A percentile compares a stretch with the other conserved stretches of the same genome.
Evolutionary conservation across 805 yeast species (phyloP).

Genomic region (Ogataea saltuana): DNA sequence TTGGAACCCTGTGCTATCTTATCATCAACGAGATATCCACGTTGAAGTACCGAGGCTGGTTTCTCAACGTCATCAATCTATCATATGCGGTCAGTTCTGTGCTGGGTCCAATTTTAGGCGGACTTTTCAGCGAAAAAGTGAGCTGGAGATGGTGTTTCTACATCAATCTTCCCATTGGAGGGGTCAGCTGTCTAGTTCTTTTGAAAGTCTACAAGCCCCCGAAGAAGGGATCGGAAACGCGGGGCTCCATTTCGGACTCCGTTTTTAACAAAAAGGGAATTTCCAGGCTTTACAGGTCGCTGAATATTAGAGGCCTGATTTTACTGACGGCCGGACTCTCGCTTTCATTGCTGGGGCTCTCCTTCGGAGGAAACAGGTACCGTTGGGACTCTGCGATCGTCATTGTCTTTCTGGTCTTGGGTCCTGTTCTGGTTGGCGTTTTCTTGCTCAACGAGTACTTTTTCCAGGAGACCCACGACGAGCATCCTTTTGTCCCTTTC

Average conservation of each 20-base stretch:
- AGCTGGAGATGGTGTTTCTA: slow-evolving; percentile 80
- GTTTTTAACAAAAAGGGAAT: background rate
- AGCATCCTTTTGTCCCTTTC: slow-evolving; percentile 47
- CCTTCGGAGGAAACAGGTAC: slow-evolving; percentile 57
- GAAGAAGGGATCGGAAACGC: background rate
- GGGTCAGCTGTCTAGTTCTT: slow-evolving; percentile 50
- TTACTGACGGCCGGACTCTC: slow-evolving; percentile 46
- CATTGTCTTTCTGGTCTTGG: slow-evolving; percentile 48
- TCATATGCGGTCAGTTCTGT: slow-evolving; percentile 54
- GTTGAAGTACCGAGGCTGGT: slow-evolving; percentile 38
- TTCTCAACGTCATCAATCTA: slow-evolving; percentile 42
- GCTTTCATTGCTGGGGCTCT: slow-evolving; percentile 50
- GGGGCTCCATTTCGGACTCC: background rate
- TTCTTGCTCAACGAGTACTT: slow-evolving; percentile 43
- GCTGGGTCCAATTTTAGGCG: slow-evolving; percentile 67
- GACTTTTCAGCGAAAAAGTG: slow-evolving; percentile 51
- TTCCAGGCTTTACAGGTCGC: slow-evolving; percentile 2
- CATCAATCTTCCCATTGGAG: slow-evolving; percentile 68
- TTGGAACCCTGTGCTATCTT: slow-evolving; percentile 57
- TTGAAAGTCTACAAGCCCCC: slow-evolving; percentile 11
- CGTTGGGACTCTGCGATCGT: slow-evolving; percentile 60
- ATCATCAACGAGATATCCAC: slow-evolving; percentile 59
- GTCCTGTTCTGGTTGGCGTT: slow-evolving; percentile 38
- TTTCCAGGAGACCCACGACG: slow-evolving; percentile 10
- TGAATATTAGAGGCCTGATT: slow-evolving; percentile 35